These are phyloP conservation scores for Capsicum baccatum DNA, from an alignment of 257 asterid species.

Conservation along the genomic window DNA sequence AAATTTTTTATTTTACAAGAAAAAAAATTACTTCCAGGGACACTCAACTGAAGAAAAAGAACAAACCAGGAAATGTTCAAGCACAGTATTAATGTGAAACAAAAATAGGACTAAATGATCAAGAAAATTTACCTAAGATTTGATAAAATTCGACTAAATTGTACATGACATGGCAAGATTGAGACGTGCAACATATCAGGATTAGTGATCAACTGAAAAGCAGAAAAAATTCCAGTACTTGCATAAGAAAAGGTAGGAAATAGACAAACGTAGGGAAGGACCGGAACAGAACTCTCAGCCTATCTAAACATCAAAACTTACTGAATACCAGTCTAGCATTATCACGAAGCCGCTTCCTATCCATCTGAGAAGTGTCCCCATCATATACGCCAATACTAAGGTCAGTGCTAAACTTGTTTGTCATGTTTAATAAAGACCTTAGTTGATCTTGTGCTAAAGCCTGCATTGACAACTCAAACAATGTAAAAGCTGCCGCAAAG, in stretches of 20 bases:
- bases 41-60: neutral
- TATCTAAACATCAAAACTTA: conserved; percentile 36
- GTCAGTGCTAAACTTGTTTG: conserved; percentile 64
- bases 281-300: conserved; percentile 16
- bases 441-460: conserved; percentile 98
- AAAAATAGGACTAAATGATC: conserved; percentile 21
- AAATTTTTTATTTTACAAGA: conserved; percentile 16
- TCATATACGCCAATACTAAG: conserved; percentile 84
- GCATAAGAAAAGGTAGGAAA: conserved; percentile 27
- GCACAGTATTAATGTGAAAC: conserved; percentile 20
- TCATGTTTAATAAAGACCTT: conserved; percentile 69
- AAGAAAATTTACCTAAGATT: conserved; percentile 68
- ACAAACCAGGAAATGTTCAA: conserved; percentile 1
- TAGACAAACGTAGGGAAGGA: conserved; percentile 8
- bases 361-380: conserved; percentile 89
- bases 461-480: conserved; percentile 50
- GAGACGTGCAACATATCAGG: conserved; percentile 97
- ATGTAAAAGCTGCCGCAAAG: conserved; percentile 26
- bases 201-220: conserved; percentile 87
- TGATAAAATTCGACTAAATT: conserved; percentile 77
- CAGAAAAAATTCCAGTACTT: conserved; percentile 37
- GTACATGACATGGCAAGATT: conserved; percentile 82
- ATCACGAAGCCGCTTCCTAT: conserved; percentile 82
- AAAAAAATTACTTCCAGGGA: conserved; percentile 15
- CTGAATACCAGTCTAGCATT: conserved; percentile 86